Conservation (phyloP, 1,284 basidiomycete genomes). For the Ustilago lituana region DNA sequence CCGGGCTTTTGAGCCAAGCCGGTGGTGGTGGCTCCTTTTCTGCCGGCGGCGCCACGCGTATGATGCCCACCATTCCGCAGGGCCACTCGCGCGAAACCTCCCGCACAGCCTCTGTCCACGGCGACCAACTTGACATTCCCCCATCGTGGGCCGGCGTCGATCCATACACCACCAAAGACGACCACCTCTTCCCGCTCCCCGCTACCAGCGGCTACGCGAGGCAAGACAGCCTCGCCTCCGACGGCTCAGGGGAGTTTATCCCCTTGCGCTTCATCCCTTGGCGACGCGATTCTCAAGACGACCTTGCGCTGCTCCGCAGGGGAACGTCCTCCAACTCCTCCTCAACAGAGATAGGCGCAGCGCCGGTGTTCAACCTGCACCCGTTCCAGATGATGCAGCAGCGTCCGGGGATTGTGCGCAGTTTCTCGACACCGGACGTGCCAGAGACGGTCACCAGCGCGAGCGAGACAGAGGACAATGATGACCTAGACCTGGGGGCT, state of each 20-base stretch:
- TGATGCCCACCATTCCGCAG: constrained; percentile 40
- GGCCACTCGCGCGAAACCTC: constrained; percentile 32
- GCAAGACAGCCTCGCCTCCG: constrained; percentile 17
- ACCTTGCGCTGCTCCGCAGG: constrained; percentile 20
- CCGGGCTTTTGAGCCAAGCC: too few species aligned
- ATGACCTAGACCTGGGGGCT: neutral
- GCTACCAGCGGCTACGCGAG: constrained; percentile 7
- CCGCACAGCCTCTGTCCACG: constrained; percentile 3
- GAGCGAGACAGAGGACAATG: constrained; percentile 4
- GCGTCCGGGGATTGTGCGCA: too few species aligned
- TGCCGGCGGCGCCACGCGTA: constrained; percentile 4
- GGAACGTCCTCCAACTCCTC: too few species aligned
- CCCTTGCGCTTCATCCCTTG: constrained; percentile 18
- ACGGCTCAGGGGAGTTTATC: constrained; percentile 17
- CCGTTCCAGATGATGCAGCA: too few species aligned
- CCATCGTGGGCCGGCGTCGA: constrained; percentile 14
- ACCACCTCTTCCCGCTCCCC: too few species aligned
- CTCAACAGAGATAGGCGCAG: neutral
- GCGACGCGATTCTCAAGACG: constrained; percentile 25
- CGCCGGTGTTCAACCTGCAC: constrained; percentile 19
- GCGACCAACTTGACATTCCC: neutral
- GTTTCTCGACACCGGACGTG: constrained; percentile 3
- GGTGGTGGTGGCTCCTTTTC: constrained; percentile 1
- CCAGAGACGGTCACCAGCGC: constrained; percentile 19
- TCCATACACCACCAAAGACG: constrained; percentile 14